Evolutionary conservation across 2,329 filamentous ascomycete species (phyloP), one percentile per base, ranked within the genome.

Genomic region (Phialophora expanda): DNA sequence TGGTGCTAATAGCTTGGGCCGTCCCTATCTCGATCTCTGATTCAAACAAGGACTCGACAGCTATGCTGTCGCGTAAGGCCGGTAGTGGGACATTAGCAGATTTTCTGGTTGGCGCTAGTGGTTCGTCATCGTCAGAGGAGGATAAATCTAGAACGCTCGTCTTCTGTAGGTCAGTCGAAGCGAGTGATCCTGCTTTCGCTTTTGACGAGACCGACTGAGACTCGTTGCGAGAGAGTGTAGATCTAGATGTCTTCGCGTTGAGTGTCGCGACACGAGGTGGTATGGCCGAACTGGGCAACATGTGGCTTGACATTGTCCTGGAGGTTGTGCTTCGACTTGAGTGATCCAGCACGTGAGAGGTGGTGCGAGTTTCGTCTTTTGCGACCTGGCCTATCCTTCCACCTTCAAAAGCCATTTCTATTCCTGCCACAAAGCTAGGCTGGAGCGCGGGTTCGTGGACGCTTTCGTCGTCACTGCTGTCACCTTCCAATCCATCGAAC

Each of bases 81-180:
- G 72, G 60, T 59, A 66, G 44, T 54, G 66, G 58, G 17, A 30
- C 41, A 7, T 50, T 14, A 5, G 14, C 11, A n/a, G 61, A 20
- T 28, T 59, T 26, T 66, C 55, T 34, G 22, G 44, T 60, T 26
- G 66, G 61, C 30, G 69, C 66, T 12, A 72, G 67, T 8, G 76
- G 74, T 24, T 77, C 76, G 1, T 79, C 79, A 24, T 77, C 75
- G 62, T 82, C 81, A 0, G 81, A 83, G n/a, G 81, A 83, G 3
- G 81, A 83, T 51, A 83, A 77, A 58, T 78, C 80, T 9, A 83
- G 77, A 11, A 83, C 75, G 67, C 81, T 83, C 7, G 78, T 78
- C 14, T 78, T 76, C 51, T 78, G 77, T 26, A 83, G 74, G 66
- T 83, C 79, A 12, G 73, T 73, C 34, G 75, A 64, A 20, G 56